These are phyloP conservation scores for Pelargonium cotyledonis DNA, from an alignment of 441 rosid species.

Conservation along the genomic window DNA sequence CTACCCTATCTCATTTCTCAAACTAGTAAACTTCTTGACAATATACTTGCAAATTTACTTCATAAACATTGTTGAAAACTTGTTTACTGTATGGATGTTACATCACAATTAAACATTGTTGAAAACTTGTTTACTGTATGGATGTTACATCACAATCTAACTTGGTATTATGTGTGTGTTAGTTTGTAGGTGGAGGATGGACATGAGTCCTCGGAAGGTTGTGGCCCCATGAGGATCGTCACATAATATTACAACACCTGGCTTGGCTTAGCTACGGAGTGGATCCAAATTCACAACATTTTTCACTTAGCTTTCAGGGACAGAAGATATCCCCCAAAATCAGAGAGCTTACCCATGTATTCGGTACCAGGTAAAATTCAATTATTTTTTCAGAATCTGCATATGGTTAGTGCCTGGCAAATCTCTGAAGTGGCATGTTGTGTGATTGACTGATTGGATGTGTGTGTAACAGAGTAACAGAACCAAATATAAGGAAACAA, in stretches of 20 bases:
- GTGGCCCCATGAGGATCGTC: constrained; percentile 4
- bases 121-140: not conserved
- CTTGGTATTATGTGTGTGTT: not conserved
- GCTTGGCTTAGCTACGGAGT: constrained; percentile 13
- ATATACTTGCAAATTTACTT: not conserved
- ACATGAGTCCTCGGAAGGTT: not conserved
- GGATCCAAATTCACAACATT: constrained; percentile 9
- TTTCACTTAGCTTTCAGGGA: constrained; percentile 21
- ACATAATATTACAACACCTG: not conserved
- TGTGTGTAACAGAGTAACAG: not conserved
- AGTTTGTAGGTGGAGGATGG: constrained; percentile 4
- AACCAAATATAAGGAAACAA: not conserved
- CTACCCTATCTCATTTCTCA: not conserved
- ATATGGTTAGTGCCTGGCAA: not conserved
- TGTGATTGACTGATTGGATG: not conserved
- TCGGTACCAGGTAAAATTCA: constrained; percentile 13
- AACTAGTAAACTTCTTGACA: constrained; percentile 7
- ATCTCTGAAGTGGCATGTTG: not conserved
- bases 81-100: not conserved
- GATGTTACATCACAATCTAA: constrained; percentile 3
- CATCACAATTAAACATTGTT: not conserved
- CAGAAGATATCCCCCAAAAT: constrained; percentile 8
- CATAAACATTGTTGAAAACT: not conserved
- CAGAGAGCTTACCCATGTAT: constrained; percentile 12
- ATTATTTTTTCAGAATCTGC: constrained; percentile 6